Conservation (phyloP, 345 rosid species). For the Eucalyptus microcorys region DNA sequence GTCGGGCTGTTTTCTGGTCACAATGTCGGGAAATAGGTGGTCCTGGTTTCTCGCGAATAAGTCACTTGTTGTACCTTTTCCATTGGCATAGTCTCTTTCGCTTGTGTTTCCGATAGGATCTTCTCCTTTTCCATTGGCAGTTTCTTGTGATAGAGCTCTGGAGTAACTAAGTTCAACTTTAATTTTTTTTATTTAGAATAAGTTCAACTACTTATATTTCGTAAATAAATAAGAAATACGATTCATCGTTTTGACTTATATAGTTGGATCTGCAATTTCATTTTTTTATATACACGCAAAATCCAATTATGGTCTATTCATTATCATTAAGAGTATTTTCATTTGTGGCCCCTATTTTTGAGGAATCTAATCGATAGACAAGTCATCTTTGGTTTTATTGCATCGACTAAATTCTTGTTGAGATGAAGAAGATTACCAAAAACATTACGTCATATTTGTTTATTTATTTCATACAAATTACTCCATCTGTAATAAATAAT, state of each 20-base stretch:
- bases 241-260: neutral
- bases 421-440: neutral
- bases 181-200: neutral
- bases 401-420: neutral
- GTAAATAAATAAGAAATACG: neutral
- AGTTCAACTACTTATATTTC: no score
- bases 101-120: no score
- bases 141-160: neutral
- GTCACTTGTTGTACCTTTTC: neutral
- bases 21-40: neutral
- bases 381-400: neutral
- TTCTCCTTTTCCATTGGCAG: no score
- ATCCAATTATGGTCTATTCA: neutral
- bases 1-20: neutral
- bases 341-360: no score
- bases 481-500: no score
- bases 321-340: no score
- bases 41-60: neutral
- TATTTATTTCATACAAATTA: neutral
- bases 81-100: neutral
- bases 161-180: neutral
- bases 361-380: no score
- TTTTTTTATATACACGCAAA: neutral
- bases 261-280: neutral
- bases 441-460: neutral